Evolutionary conservation across 2,329 filamentous ascomycete genomes (phyloP).

Genomic region (Fusarium sp.): DNA sequence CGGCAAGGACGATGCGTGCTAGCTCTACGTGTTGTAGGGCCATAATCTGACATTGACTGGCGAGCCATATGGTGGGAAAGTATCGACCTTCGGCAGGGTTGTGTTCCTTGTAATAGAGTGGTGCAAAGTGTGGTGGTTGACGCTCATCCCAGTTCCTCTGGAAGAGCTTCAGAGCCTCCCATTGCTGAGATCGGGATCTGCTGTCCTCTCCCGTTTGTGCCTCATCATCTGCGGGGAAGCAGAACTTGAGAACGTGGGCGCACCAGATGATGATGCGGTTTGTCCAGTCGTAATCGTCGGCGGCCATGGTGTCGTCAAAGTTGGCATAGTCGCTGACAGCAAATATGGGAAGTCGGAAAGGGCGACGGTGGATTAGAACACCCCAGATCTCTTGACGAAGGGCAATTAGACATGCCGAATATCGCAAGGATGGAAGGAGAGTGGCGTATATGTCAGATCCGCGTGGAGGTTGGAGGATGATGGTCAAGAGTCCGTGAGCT

Average conservation of each 20-base stretch:
- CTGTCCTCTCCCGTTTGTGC: background rate
- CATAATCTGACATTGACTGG: conserved; percentile 32
- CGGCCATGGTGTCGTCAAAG: conserved; percentile 11
- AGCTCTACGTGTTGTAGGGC: conserved; percentile 33
- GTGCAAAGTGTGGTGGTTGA: conserved; percentile 16
- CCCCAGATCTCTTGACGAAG: conserved; percentile 35
- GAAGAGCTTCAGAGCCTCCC: conserved; percentile 22
- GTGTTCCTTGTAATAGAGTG: conserved; percentile 25
- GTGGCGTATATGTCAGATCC: conserved; percentile 22
- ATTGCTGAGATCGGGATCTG: conserved; percentile 13
- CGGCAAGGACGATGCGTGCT: conserved; percentile 32
- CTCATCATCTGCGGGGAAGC: conserved; percentile 8
- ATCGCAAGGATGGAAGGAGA: conserved; percentile 26
- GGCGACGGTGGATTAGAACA: conserved; percentile 29
- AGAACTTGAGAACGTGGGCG: conserved; percentile 32
- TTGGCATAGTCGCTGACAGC: conserved; percentile 21
- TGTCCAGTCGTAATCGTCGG: conserved; percentile 36
- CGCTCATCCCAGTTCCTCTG: conserved; percentile 27
- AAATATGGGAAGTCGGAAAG: conserved; percentile 30
- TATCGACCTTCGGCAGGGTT: conserved; percentile 18
- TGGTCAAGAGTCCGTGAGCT: conserved; percentile 12
- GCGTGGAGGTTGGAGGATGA: conserved; percentile 25
- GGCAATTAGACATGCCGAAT: conserved; percentile 30
- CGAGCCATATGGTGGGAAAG: conserved; percentile 24
- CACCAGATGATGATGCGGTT: conserved; percentile 32